These are phyloP conservation scores for Cyamopsis tetragonoloba DNA, from an alignment of 306 rosid species.

Conservation along the genomic window DNA sequence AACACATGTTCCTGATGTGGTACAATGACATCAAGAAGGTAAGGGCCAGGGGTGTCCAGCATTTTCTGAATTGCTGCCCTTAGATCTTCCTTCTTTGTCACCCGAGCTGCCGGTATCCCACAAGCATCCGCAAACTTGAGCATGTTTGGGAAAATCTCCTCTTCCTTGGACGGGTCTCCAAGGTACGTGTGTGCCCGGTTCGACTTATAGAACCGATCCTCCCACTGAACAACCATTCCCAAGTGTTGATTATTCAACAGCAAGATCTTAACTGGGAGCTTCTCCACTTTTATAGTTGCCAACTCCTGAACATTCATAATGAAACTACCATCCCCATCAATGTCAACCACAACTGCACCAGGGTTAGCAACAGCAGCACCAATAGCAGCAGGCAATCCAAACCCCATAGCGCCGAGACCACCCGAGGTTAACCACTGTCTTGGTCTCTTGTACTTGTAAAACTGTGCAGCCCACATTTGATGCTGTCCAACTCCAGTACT, in stretches of 20 bases:
- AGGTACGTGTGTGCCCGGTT: slow-evolving; percentile 79
- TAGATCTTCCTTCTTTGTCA: slow-evolving; percentile 55
- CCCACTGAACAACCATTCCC: slow-evolving; percentile 98
- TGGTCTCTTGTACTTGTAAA: slow-evolving; percentile 68
- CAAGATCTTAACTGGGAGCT: slow-evolving; percentile 73
- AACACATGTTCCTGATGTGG: slow-evolving; percentile 96
- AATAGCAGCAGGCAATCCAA: slow-evolving; percentile 86
- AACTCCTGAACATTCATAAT: slow-evolving; percentile 86
- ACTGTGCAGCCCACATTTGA: slow-evolving; percentile 95
- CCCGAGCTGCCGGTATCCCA: slow-evolving; percentile 71
- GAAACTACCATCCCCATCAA: slow-evolving; percentile 93
- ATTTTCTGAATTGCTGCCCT: slow-evolving; percentile 72
- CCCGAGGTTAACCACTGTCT: slow-evolving; percentile 84
- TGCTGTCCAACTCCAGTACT: slow-evolving; percentile 95
- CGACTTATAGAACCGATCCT: slow-evolving; percentile 84
- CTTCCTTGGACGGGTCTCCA: slow-evolving; percentile 66
- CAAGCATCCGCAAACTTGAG: slow-evolving; percentile 80
- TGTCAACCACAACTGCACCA: slow-evolving; percentile 57
- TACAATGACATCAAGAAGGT: slow-evolving; percentile 76
- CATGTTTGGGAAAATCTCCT: slow-evolving; percentile 76
- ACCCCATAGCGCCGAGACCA: slow-evolving; percentile 96
- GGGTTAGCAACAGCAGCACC: slow-evolving; percentile 93
- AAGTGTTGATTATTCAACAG: slow-evolving; percentile 85
- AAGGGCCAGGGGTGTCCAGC: slow-evolving; percentile 88
- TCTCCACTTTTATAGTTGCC: slow-evolving; percentile 69